Evolutionary conservation across 2,329 filamentous ascomycete species (phyloP).

Genomic region (Ceratocystis destructans): DNA sequence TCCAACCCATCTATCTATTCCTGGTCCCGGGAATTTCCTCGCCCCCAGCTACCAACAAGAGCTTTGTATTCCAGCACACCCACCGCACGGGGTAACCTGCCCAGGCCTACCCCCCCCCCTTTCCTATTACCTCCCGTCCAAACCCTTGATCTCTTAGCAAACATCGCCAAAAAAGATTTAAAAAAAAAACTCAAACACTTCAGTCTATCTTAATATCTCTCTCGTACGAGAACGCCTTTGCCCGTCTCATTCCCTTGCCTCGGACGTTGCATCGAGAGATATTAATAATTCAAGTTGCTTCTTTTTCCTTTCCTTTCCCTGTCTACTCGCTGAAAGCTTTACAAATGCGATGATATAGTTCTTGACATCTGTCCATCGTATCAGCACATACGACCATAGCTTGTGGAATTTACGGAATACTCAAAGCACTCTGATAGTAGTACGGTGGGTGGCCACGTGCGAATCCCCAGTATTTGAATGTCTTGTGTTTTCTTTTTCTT

Average conservation of each 20-base stretch:
- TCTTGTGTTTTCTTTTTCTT: background rate
- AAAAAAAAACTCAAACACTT: too few species aligned
- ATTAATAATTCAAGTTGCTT: background rate
- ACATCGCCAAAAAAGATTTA: too few species aligned
- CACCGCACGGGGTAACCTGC: background rate
- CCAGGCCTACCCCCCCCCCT: background rate
- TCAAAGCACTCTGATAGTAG: conserved; percentile 9
- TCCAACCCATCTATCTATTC: background rate
- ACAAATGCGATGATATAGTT: background rate
- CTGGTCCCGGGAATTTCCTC: background rate
- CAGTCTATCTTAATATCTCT: background rate
- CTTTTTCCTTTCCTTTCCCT: background rate
- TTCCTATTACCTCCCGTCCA: background rate
- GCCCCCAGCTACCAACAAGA: background rate
- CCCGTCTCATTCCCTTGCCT: background rate
- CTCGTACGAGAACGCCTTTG: background rate
- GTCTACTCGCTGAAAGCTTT: background rate
- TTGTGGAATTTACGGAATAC: conserved; percentile 7
- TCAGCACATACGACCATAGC: conserved; percentile 8
- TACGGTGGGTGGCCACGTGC: conserved; percentile 3
- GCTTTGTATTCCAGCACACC: background rate
- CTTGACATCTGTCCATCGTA: background rate
- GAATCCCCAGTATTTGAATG: conserved; percentile 9
- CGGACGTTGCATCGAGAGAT: background rate
- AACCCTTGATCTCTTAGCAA: background rate